A percentile compares a stretch with the other conserved stretches of the same genome.
Evolutionary conservation across 306 rosid genomes (phyloP).

Genomic region (Parietaria judaica): DNA sequence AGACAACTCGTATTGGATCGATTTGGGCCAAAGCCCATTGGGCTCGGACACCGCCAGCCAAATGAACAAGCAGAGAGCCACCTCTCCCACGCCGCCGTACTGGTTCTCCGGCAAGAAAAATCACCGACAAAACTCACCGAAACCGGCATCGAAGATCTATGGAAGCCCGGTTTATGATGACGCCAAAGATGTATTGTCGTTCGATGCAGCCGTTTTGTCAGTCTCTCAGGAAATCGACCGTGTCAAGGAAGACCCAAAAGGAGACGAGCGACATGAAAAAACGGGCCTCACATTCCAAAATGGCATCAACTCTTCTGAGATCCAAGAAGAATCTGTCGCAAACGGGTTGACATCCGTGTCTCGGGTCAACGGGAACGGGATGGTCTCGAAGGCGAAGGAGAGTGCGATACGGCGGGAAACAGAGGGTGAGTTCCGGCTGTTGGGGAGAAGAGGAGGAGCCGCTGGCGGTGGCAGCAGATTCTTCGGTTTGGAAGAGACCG

Average conservation of each 20-base stretch:
- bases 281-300: conserved; percentile 30
- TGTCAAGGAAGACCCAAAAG: conserved; percentile 68
- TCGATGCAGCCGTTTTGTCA: conserved; percentile 76
- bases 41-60: conserved; percentile 64
- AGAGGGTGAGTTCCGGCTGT: conserved; percentile 83
- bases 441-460: conserved; percentile 75
- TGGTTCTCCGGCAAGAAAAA: conserved; percentile 64
- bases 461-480: conserved; percentile 69
- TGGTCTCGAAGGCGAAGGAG: conserved; percentile 52
- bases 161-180: conserved; percentile 79
- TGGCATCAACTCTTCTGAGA: conserved; percentile 40
- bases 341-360: conserved; percentile 32
- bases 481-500: conserved; percentile 72
- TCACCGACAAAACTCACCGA: conserved; percentile 54
- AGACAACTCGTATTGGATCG: conserved; percentile 86
- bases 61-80: conserved; percentile 44
- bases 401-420: conserved; percentile 96
- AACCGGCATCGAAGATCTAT: conserved; percentile 54
- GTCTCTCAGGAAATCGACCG: conserved; percentile 77
- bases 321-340: conserved; percentile 48
- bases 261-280: conserved; percentile 33
- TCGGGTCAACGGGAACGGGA: conserved; percentile 44
- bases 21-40: conserved; percentile 92
- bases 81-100: conserved; percentile 75
- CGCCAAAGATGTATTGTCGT: conserved; percentile 70